These are phyloP conservation scores for Neohortaea acidophila DNA, from an alignment of 495 filamentous ascomycete species.

Conservation along the genomic window DNA sequence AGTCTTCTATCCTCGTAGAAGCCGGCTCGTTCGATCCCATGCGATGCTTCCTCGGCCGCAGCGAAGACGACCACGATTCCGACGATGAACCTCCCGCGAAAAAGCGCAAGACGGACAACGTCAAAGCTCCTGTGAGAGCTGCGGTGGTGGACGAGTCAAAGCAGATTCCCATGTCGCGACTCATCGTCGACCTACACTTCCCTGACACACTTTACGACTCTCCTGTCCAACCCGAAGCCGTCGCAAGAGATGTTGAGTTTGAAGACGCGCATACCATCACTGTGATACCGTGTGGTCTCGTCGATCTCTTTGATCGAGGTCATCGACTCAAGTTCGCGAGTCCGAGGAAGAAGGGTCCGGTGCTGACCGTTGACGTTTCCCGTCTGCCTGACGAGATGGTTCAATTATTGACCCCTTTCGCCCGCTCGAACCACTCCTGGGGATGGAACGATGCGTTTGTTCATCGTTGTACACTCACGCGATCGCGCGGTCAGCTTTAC, in stretches of 20 bases:
- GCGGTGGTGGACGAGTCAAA: background rate
- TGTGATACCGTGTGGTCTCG: conserved; percentile 1
- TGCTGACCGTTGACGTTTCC: conserved; percentile 4
- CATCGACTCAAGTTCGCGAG: background rate
- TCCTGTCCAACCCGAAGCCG: background rate
- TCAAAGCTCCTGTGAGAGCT: background rate
- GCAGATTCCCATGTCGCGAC: conserved; percentile 7
- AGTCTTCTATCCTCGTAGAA: conserved; percentile 10
- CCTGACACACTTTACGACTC: background rate
- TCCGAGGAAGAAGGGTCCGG: background rate
- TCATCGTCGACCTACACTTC: conserved; percentile 13
- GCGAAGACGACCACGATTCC: background rate
- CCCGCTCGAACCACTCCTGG: no score
- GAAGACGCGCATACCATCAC: conserved; percentile 2
- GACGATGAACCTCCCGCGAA: conserved; percentile 9
- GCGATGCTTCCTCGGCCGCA: conserved; percentile 11
- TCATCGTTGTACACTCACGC: conserved; percentile 6
- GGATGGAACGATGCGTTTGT: no score
- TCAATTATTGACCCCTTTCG: no score
- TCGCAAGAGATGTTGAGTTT: conserved; percentile 10
- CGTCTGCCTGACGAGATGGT: conserved; percentile 1
- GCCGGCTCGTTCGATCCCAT: conserved; percentile 11
- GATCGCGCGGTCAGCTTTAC: conserved; percentile 7
- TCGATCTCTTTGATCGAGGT: background rate
- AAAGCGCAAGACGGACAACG: background rate